phyloP scores from a whole-genome alignment of 139 green algal genomes.

The Tetraselmis striata region DNA sequence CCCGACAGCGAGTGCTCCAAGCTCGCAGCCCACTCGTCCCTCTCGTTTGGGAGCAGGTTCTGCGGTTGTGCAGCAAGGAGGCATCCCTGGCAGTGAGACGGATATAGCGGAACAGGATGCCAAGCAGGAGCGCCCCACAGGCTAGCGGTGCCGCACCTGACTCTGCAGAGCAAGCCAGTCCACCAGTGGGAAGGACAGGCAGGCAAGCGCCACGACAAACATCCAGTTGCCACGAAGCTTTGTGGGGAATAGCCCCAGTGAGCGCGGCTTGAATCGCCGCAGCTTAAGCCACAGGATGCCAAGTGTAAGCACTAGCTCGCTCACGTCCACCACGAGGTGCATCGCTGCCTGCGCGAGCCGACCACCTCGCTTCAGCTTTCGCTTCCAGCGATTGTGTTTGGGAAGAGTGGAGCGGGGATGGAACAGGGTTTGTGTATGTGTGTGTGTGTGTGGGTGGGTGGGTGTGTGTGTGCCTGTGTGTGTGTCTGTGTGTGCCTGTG shows the following conservation, averaged over 20 bases:
- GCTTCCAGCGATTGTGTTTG: not conserved
- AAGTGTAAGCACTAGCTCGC: constrained; percentile 55
- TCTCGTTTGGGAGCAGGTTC: constrained; percentile 30
- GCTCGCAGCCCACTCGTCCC: constrained; percentile 22
- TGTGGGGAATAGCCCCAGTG: constrained; percentile 30
- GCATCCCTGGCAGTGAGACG: too few species aligned
- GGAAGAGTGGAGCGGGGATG: not conserved
- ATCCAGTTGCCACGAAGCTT: constrained; percentile 13
- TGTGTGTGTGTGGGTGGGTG: not conserved
- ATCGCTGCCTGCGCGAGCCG: constrained; percentile 47
- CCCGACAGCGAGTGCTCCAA: constrained; percentile 36
- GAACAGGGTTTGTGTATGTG: not conserved
- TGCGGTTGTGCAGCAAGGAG: constrained; percentile 18
- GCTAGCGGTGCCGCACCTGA: constrained; percentile 11
- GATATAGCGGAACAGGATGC: constrained; percentile 28
- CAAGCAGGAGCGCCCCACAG: constrained; percentile 17
- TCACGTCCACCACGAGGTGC: constrained; percentile 65
- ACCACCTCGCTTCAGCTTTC: not conserved
- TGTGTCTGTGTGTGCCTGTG: not conserved
- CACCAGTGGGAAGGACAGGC: constrained; percentile 27
- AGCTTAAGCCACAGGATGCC: constrained; percentile 61
- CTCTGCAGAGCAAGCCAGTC: constrained; percentile 33
- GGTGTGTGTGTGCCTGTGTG: not conserved
- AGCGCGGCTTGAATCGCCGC: constrained; percentile 36
- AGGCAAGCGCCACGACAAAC: constrained; percentile 18